phyloP scores from a whole-genome alignment of 169 alveolate genomes.

The Amoebophrya sp. region DNA sequence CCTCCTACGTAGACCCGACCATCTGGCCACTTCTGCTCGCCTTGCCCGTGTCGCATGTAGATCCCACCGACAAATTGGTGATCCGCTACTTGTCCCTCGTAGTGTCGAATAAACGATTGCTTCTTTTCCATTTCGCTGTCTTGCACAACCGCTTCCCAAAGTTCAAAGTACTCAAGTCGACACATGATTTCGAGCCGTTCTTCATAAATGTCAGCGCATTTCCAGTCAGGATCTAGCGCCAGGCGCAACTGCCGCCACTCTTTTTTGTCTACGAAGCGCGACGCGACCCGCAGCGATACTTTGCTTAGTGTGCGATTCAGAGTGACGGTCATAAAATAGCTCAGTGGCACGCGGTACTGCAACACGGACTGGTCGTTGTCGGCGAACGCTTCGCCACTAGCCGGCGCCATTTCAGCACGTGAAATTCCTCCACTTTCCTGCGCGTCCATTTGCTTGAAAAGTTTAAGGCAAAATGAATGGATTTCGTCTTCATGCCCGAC shows the following conservation, averaged over 20 bases:
- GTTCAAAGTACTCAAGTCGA: background rate
- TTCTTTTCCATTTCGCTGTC: background rate
- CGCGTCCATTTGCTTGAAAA: background rate
- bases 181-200: background rate
- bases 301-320: background rate
- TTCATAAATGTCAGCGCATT: background rate
- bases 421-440: slow-evolving; percentile 21
- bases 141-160: background rate
- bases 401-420: slow-evolving; percentile 1
- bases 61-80: background rate
- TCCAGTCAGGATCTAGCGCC: slow-evolving; percentile 33
- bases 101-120: slow-evolving; percentile 25
- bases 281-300: background rate
- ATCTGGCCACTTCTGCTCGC: slow-evolving; percentile 30
- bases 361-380: background rate
- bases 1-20: background rate
- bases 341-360: slow-evolving; percentile 26
- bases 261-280: background rate
- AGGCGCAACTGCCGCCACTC: slow-evolving; percentile 25
- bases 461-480: background rate
- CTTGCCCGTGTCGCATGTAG: slow-evolving; percentile 22
- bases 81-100: background rate
- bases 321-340: background rate
- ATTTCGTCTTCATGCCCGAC: background rate
- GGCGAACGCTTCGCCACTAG: background rate